A percentile compares a stretch with the other conserved stretches of the same genome.
Evolutionary conservation across 2,329 filamentous ascomycete species (phyloP).

Genomic region (Daldinia sp.): DNA sequence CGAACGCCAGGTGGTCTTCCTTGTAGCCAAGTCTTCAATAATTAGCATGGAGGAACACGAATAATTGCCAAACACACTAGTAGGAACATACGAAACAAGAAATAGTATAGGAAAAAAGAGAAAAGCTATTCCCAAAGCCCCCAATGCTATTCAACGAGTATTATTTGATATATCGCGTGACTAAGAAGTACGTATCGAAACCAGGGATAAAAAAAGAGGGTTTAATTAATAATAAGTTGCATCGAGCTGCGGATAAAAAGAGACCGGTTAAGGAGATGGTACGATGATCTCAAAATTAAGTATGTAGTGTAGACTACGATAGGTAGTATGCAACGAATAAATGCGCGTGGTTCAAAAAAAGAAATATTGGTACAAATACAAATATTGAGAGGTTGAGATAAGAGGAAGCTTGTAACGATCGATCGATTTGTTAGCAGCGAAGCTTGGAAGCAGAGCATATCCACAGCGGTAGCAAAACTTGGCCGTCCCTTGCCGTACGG

Average conservation of each 20-base stretch:
- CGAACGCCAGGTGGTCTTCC: slow-evolving; percentile 36
- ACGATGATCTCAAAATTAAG: slow-evolving; percentile 5
- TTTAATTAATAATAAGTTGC: slow-evolving; percentile 10
- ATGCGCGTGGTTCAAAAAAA: slow-evolving; percentile 10
- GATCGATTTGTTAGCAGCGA: slow-evolving; percentile 2
- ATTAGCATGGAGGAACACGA: slow-evolving; percentile 56
- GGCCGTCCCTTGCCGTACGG: neutral
- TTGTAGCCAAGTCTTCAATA: slow-evolving; percentile 49
- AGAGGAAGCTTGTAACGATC: slow-evolving; percentile 6
- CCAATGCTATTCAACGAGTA: slow-evolving; percentile 16
- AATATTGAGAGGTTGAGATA: neutral
- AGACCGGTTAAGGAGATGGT: slow-evolving; percentile 2
- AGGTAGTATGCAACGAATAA: slow-evolving; percentile 14
- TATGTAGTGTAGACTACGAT: neutral
- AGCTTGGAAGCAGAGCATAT: slow-evolving; percentile 10
- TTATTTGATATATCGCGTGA: slow-evolving; percentile 19
- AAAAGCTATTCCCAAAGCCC: slow-evolving; percentile 10
- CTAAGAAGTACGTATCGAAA: too few relatives aligned
- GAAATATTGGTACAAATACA: slow-evolving; percentile 12
- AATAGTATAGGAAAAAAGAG: slow-evolving; percentile 6
- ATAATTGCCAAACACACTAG: neutral
- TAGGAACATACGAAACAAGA: slow-evolving; percentile 23
- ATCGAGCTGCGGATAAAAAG: too few relatives aligned
- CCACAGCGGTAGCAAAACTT: slow-evolving; percentile 11
- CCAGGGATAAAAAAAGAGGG: neutral